phyloP scores from a whole-genome alignment of 2,329 filamentous ascomycete genomes.

The Bipolaris bicolor region DNA sequence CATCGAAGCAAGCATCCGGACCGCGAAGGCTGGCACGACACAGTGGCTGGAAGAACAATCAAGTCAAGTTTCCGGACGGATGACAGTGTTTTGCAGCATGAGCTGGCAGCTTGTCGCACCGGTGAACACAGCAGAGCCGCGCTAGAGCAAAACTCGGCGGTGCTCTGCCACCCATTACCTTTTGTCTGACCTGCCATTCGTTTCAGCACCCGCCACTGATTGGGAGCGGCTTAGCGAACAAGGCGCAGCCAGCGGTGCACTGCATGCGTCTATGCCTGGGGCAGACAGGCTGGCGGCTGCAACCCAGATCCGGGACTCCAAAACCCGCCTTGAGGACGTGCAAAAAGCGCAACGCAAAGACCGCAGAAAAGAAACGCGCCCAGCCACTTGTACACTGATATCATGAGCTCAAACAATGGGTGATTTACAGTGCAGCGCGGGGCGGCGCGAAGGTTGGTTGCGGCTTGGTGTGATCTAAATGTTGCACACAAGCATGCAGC shows the following conservation, averaged over 20 bases:
- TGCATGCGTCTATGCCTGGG: slow-evolving; percentile 31
- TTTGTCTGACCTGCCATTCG: slow-evolving; percentile 27
- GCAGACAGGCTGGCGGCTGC: slow-evolving; percentile 22
- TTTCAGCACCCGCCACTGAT: slow-evolving; percentile 29
- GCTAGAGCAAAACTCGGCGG: slow-evolving; percentile 25
- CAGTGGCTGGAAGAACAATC: slow-evolving; percentile 36
- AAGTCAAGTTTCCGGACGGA: slow-evolving; percentile 34
- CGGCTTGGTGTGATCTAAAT: slow-evolving; percentile 40
- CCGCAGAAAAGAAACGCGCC: slow-evolving; percentile 4
- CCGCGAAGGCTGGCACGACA: slow-evolving; percentile 21
- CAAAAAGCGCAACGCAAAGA: slow-evolving; percentile 3
- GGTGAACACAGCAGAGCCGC: slow-evolving; percentile 46
- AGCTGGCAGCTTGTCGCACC: slow-evolving; percentile 29
- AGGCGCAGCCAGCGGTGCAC: slow-evolving; percentile 46
- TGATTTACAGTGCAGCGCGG: slow-evolving; percentile 24
- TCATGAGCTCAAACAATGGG: slow-evolving; percentile 25
- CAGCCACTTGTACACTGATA: slow-evolving; percentile 16
- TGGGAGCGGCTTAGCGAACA: slow-evolving; percentile 34
- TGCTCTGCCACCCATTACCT: slow-evolving; percentile 19
- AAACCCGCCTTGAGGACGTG: neutral
- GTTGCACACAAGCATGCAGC: slow-evolving; percentile 40
- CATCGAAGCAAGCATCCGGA: slow-evolving; percentile 16
- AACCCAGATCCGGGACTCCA: slow-evolving; percentile 6
- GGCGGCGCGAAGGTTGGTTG: slow-evolving; percentile 26
- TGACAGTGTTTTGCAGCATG: slow-evolving; percentile 24